Evolutionary conservation across 192 early-diverging fungal species (phyloP).

Genomic region (Backusella tuberculispora): DNA sequence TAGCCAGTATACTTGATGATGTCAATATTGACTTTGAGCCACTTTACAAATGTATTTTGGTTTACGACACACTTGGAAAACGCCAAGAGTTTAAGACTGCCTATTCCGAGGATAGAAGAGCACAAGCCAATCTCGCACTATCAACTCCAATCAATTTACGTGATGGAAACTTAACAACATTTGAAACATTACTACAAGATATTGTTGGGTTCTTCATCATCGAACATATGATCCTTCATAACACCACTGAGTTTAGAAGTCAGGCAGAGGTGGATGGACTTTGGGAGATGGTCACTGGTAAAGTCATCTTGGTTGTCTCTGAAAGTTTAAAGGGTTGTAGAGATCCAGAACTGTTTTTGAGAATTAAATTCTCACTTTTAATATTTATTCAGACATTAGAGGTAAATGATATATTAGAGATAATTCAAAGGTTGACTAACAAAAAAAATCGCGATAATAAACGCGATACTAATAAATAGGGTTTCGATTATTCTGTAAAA

Average conservation of each 20-base stretch:
- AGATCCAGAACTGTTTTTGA: conserved; percentile 78
- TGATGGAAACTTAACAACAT: conserved; percentile 65
- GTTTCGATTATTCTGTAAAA: conserved; percentile 75
- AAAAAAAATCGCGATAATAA: not conserved
- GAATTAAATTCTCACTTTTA: conserved; percentile 77
- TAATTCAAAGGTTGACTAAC: conserved; percentile 18
- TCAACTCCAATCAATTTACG: conserved; percentile 71
- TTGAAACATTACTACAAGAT: conserved; percentile 82
- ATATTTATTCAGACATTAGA: conserved; percentile 94
- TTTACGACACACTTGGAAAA: conserved; percentile 92
- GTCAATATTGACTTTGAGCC: conserved; percentile 91
- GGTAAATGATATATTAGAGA: conserved; percentile 43
- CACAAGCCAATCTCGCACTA: conserved; percentile 89
- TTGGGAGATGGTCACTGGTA: conserved; percentile 84
- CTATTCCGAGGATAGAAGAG: conserved; percentile 90
- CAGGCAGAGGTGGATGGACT: conserved; percentile 83
- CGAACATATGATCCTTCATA: conserved; percentile 85
- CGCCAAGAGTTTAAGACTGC: conserved; percentile 81
- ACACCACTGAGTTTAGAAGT: conserved; percentile 90
- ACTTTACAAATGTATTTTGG: conserved; percentile 94
- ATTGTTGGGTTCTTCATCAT: conserved; percentile 97
- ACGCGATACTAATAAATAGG: conserved; percentile 41
- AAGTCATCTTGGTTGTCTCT: conserved; percentile 79
- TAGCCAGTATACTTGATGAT: conserved; percentile 68
- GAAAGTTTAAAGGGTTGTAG: conserved; percentile 80